Evolutionary conservation across 169 alveolate genomes (phyloP).

Genomic region (Plasmodium knowlesi): DNA sequence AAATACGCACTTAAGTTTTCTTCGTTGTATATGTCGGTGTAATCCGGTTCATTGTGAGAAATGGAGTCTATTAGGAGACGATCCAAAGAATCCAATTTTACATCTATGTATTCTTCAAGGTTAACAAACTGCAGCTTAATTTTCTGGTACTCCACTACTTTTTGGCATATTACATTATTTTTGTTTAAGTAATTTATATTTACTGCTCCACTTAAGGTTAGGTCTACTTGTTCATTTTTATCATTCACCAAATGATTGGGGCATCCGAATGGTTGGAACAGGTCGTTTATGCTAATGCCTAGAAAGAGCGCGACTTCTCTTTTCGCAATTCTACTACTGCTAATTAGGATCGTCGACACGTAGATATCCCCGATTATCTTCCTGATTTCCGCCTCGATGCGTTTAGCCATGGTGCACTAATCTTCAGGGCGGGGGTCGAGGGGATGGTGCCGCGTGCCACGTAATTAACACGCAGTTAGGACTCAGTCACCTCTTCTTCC

Average conservation of each 20-base stretch:
- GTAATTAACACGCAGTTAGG: too few relatives aligned
- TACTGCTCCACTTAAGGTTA: constrained; percentile 10
- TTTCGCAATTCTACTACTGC: constrained; percentile 40
- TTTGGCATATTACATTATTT: constrained; percentile 34
- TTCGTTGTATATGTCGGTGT: constrained; percentile 41
- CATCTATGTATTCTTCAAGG: constrained; percentile 32
- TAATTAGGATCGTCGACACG: constrained; percentile 26
- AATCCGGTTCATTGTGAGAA: constrained; percentile 54
- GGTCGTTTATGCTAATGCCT: constrained; percentile 29
- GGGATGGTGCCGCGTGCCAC: background rate
- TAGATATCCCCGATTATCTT: constrained; percentile 32
- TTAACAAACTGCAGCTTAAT: constrained; percentile 28
- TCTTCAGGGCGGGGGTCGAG: background rate
- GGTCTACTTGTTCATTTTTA: constrained; percentile 19
- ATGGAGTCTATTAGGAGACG: constrained; percentile 25
- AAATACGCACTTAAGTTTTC: constrained; percentile 37
- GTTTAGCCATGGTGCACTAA: constrained; percentile 8
- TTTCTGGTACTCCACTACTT: constrained; percentile 8
- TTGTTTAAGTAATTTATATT: constrained; percentile 39
- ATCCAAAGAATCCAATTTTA: constrained; percentile 33
- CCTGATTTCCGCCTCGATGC: constrained; percentile 34
- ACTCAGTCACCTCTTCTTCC: background rate
- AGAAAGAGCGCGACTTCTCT: constrained; percentile 37
- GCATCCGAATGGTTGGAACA: constrained; percentile 43
- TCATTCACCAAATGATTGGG: constrained; percentile 4